Evolutionary conservation across 805 yeast genomes (phyloP), one percentile per base, ranked within the genome.

Genomic region (Jamesozyma rosinii): DNA sequence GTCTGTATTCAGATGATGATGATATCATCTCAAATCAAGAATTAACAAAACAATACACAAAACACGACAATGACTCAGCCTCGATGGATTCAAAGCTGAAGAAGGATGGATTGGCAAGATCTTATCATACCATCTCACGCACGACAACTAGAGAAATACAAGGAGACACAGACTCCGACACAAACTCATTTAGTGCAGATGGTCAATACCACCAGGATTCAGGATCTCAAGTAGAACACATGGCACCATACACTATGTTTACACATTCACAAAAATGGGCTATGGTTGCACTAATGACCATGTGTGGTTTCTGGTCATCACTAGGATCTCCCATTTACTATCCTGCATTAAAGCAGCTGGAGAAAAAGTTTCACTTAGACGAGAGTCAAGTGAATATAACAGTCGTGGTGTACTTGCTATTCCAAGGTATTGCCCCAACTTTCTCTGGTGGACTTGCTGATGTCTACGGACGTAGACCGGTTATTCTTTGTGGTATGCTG

Each of bases 251-350:
- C 37, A 54, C 64, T 3, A 29, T 61, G 4, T 40, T 62, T 29
- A 50, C 46, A 8, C 48, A 49, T 35, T 26, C 41, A 6, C 59
- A 58, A 39, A 58, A 61, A 41, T 62, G 64, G 61, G 42, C 41
- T 6, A 59, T 60, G 61, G 62, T 62, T 2, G 51, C 51, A 1
- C 40, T 62, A 19, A 43, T 61, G 26, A 58, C 63, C 2, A 54
- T 57, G 47, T 59, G 62, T 29, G 64, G 85, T 0, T 65, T 77
- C 42, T 81, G 84, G 74, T 83, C 94, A 3, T 71, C 92, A 0
- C 63, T 83, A 4, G 77, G 88, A 1, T 75, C 84, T 48, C 87
- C 94, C 2, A 83, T 86, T 17, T 87, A 83, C 58, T 81, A 85
- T 63, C 95, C 95, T 0, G 87, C 89, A 0, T 64, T 87, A 21